Evolutionary conservation across 495 filamentous ascomycete genomes (phyloP), one percentile per base, ranked within the genome.

Genomic region (Hypoxylon cercidicola): DNA sequence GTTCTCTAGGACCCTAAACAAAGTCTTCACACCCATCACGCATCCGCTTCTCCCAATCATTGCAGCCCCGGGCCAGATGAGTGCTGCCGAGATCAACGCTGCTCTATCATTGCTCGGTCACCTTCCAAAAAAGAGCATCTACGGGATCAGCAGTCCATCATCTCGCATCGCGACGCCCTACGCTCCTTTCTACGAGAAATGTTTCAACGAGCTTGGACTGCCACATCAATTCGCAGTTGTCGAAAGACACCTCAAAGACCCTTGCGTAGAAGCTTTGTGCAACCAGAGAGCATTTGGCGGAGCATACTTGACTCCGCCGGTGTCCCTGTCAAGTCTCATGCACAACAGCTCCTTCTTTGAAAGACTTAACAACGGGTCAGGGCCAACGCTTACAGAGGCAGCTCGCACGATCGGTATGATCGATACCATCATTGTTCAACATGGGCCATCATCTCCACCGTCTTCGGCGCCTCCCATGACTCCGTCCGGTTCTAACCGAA

Each of bases 171-270:
- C 87, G 2, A 89, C 85, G 8, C 88, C 89, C 0, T 89, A 92
- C 66, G 89, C 90, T 12, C 88, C 90, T 71, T 94, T 93, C 72
- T 92, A 91, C 78, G 90, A 93, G 69, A 93, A 93, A 71, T 93
- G 91, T 68, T 88, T 95, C 74, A 95, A 95, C 71, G 91, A 95
- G 72, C 83, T 93, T 18, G 89, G 90, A 16, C 79, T 95, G n/a
- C 90, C 90, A 18, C 91, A 95, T 58, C 86, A 87, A 55, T 88
- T 93, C 69, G 85, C 84, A 25, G 88, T 87, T n/a, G 84, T 92
- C 13, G 91, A 93, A 72, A 82, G 89, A 39, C 86, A 86, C 1
- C 79, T 83, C 8, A 88, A 84, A 62, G 86, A 83, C 1, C 83
- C 86, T 40, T 75, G 69, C 20, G 70, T 83, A 51, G 89, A 91